Percentiles rank a stretch among this genome's conserved stretches.
Evolutionary conservation across 2,329 filamentous ascomycete species (phyloP).

Genomic region (Apiospora malaysiana): DNA sequence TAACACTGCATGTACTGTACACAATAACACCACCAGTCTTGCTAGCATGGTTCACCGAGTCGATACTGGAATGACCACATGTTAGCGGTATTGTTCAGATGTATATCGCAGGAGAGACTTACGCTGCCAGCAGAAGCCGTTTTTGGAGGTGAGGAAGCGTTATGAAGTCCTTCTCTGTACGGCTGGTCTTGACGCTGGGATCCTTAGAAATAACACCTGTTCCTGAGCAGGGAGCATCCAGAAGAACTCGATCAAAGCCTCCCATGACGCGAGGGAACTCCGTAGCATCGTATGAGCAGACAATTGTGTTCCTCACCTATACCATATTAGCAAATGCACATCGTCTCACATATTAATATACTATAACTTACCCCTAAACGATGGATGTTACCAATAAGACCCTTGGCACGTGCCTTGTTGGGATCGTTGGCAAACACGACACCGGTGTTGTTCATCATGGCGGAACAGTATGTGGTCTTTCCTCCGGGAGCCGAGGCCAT

Average conservation of each 20-base stretch:
- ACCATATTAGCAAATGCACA: conserved; percentile 58
- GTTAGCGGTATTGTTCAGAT: neutral
- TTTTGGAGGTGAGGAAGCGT: conserved; percentile 93
- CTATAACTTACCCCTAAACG: conserved; percentile 48
- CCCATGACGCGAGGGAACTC: conserved; percentile 95
- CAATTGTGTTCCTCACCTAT: conserved; percentile 75
- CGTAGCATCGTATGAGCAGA: conserved; percentile 93
- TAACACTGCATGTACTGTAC: conserved; percentile 52
- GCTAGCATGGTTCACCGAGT: conserved; percentile 88
- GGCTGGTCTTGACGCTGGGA: conserved; percentile 96
- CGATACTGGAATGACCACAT: conserved; percentile 58
- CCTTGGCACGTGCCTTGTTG: conserved; percentile 91
- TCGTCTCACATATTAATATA: neutral
- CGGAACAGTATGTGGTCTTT: conserved; percentile 87
- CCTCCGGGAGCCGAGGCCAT: conserved; percentile 95
- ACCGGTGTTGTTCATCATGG: conserved; percentile 96
- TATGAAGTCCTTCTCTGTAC: conserved; percentile 94
- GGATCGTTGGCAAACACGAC: conserved; percentile 96
- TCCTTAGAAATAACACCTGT: conserved; percentile 99
- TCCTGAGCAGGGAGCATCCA: conserved; percentile 66
- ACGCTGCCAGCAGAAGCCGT: conserved; percentile 79
- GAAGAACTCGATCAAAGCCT: conserved; percentile 89
- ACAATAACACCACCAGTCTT: conserved; percentile 95
- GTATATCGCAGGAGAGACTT: neutral
- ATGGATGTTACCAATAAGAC: conserved; percentile 97